Evolutionary conservation across 73 alveolate genomes (phyloP).

Genomic region (Tetrahymena malaccensis): DNA sequence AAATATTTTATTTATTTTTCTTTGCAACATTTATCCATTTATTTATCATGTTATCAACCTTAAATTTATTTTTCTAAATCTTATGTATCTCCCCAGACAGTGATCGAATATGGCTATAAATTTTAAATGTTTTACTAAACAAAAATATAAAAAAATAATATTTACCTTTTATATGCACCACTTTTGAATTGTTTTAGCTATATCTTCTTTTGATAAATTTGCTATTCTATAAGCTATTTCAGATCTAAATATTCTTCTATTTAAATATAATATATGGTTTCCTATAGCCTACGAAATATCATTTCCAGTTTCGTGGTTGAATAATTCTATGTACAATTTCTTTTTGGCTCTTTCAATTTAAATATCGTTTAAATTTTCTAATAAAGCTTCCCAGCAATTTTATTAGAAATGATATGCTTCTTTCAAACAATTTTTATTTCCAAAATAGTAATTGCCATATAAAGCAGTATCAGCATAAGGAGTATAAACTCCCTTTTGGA

Average conservation of each 20-base stretch:
- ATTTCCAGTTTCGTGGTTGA: slow-evolving; percentile 52
- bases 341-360: slow-evolving; percentile 73
- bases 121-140: not conserved
- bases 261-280: slow-evolving; percentile 65
- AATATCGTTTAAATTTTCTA: slow-evolving; percentile 19
- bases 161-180: slow-evolving; percentile 4
- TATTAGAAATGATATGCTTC: not conserved
- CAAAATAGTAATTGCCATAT: slow-evolving; percentile 71
- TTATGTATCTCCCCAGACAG: not conserved
- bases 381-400: slow-evolving; percentile 19
- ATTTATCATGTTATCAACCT: not conserved
- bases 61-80: not conserved
- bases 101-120: not conserved
- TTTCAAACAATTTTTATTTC: slow-evolving; percentile 9
- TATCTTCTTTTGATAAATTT: slow-evolving; percentile 18
- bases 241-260: slow-evolving; percentile 75
- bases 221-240: slow-evolving; percentile 81
- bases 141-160: not conserved
- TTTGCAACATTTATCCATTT: not conserved
- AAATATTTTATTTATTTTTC: no score
- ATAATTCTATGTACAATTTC: slow-evolving; percentile 62
- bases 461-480: slow-evolving; percentile 82
- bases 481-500: slow-evolving; percentile 57
- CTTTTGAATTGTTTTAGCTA: not conserved
- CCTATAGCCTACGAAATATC: slow-evolving; percentile 71